phyloP scores from a whole-genome alignment of 176 grass and related monocot species.

The Carex parvula region DNA sequence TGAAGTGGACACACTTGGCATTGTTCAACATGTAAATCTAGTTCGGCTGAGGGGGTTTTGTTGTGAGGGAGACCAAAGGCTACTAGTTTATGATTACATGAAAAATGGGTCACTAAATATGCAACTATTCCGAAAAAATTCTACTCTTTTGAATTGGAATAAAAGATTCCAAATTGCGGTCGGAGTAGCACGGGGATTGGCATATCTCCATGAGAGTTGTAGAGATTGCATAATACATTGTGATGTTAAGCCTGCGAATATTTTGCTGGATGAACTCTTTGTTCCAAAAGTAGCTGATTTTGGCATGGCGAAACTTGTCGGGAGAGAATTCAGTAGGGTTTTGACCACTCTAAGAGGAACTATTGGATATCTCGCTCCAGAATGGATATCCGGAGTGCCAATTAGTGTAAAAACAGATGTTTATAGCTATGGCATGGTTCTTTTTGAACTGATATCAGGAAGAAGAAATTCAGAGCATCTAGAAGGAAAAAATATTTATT shows the following conservation, averaged over 20 bases:
- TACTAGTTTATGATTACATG: constrained; percentile 39
- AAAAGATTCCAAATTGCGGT: constrained; percentile 33
- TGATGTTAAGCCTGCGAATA: constrained; percentile 72
- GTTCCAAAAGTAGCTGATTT: constrained; percentile 45
- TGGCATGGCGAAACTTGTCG: constrained; percentile 19
- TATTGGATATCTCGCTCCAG: not conserved
- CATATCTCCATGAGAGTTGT: constrained; percentile 49
- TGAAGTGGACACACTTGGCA: constrained; percentile 41
- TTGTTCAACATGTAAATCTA: constrained; percentile 41
- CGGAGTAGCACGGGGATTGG: constrained; percentile 31
- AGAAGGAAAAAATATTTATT: not conserved
- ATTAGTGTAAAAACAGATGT: constrained; percentile 7
- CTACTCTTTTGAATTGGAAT: constrained; percentile 28
- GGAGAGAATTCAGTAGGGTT: not conserved
- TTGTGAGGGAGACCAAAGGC: constrained; percentile 7
- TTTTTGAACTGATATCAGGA: not conserved
- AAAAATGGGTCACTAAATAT: constrained; percentile 28
- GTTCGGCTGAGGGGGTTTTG: constrained; percentile 46
- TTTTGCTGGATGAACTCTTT: constrained; percentile 31
- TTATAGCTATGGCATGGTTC: constrained; percentile 2
- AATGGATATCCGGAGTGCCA: not conserved
- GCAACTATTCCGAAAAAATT: constrained; percentile 20
- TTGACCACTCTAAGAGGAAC: constrained; percentile 7
- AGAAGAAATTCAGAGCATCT: not conserved
- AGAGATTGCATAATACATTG: constrained; percentile 56